A percentile compares a stretch with the other conserved stretches of the same genome.
Conservation (phyloP, 108 stramenopile genomes). For the Schizochytrium sp. region DNA sequence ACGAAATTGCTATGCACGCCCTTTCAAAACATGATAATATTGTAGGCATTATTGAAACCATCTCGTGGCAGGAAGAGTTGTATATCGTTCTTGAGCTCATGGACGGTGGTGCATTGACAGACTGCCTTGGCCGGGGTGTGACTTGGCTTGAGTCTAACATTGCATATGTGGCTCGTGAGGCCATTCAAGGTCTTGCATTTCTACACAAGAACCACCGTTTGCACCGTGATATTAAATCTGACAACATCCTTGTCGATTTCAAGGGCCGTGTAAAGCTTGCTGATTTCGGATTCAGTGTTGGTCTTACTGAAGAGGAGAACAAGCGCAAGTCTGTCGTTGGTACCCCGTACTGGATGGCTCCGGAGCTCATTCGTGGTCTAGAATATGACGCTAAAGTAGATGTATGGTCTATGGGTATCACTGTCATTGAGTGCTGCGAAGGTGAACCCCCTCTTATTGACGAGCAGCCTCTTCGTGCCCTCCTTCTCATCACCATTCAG, state of each 20-base stretch:
- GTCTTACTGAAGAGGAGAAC: conserved; percentile 73
- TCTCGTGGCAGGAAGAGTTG: conserved; percentile 7
- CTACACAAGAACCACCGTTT: conserved; percentile 67
- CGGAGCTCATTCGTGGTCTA: conserved; percentile 77
- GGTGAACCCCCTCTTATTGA: conserved; percentile 79
- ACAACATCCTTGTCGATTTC: conserved; percentile 77
- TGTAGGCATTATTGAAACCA: conserved; percentile 68
- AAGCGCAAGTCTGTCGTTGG: conserved; percentile 78
- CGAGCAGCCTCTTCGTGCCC: conserved; percentile 79
- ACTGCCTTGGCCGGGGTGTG: conserved; percentile 69
- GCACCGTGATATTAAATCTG: conserved; percentile 81
- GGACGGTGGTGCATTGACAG: conserved; percentile 62
- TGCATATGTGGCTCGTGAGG: conserved; percentile 34
- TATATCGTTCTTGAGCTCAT: conserved; percentile 55
- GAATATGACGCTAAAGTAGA: conserved; percentile 80
- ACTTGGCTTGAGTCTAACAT: conserved; percentile 20
- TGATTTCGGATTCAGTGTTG: conserved; percentile 81
- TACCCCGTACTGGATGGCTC: conserved; percentile 83
- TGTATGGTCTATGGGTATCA: conserved; percentile 81
- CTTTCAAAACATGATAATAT: conserved; percentile 75
- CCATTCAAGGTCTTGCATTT: conserved; percentile 31
- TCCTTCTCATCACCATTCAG: conserved; percentile 77
- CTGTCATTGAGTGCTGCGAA: conserved; percentile 79
- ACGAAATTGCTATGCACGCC: conserved; percentile 82
- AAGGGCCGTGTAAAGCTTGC: conserved; percentile 76